Evolutionary conservation across 2,329 filamentous ascomycete genomes (phyloP).

Genomic region (Talaromyces sp.): DNA sequence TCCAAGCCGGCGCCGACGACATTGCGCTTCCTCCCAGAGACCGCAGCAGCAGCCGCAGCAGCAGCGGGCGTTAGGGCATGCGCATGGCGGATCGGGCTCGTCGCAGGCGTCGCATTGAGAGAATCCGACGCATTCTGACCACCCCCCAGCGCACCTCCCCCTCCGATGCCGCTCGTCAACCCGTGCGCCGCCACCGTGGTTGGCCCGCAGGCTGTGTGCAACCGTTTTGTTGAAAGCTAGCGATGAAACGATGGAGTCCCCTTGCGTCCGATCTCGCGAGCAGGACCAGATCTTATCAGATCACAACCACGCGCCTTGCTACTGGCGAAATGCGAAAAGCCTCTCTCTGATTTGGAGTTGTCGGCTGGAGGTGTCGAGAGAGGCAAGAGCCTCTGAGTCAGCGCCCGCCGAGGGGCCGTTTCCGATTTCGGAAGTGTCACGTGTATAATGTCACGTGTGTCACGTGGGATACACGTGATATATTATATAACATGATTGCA

Average conservation of each 20-base stretch:
- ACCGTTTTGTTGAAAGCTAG: not conserved
- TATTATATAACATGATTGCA: no score
- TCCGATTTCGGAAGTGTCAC: not conserved
- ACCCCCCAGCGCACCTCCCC: conserved; percentile 23
- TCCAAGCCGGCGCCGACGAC: conserved; percentile 39
- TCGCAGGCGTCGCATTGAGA: conserved; percentile 32
- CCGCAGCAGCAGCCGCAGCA: conserved; percentile 9
- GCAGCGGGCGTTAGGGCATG: not conserved
- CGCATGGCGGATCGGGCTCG: conserved; percentile 20
- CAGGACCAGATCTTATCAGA: not conserved
- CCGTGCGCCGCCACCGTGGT: conserved; percentile 33
- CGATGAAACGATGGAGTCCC: not conserved
- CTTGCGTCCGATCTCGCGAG: conserved; percentile 12
- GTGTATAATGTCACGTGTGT: not conserved
- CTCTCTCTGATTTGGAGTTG: no score
- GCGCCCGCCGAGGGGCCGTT: not conserved
- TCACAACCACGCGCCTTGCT: not conserved
- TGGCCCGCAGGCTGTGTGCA: conserved; percentile 10
- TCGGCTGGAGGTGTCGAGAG: not conserved
- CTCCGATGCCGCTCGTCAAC: conserved; percentile 31
- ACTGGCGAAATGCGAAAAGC: not conserved
- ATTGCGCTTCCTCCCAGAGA: conserved; percentile 38
- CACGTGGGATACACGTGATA: not conserved
- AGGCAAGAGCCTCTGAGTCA: not conserved
- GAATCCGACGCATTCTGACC: conserved; percentile 14